Evolutionary conservation across 2,329 filamentous ascomycete genomes (phyloP).

Genomic region (Phyllosticta capitalensis): DNA sequence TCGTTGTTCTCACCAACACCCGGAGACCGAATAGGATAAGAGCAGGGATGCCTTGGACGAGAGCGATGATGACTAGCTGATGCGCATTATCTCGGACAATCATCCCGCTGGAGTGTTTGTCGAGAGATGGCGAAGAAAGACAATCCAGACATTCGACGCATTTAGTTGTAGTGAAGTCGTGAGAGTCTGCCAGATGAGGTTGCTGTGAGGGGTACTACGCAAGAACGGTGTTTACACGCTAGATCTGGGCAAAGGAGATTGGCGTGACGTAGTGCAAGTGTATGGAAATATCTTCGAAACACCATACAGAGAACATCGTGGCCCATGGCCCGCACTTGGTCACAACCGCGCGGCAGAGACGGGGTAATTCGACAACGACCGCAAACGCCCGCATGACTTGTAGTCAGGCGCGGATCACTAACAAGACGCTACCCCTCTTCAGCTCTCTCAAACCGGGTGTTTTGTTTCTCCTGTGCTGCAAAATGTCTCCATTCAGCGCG

Average conservation of each 20-base stretch:
- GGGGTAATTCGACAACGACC: too few relatives aligned
- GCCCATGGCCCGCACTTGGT: not conserved
- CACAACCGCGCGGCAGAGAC: not conserved
- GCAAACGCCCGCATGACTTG: too few relatives aligned
- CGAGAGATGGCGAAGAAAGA: not conserved
- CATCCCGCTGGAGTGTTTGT: not conserved
- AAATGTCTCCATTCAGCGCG: too few relatives aligned
- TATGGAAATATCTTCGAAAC: not conserved
- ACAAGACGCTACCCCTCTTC: not conserved
- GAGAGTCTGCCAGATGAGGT: not conserved
- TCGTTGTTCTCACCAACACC: constrained; percentile 14
- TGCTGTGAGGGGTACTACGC: not conserved
- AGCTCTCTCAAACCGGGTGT: not conserved
- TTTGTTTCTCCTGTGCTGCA: too few relatives aligned
- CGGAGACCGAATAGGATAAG: constrained; percentile 15
- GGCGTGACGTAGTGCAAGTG: not conserved
- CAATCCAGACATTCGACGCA: not conserved
- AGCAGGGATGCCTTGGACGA: constrained; percentile 6
- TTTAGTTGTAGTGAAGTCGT: not conserved
- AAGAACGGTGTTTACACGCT: not conserved
- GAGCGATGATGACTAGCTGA: not conserved
- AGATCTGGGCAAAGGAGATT: not conserved
- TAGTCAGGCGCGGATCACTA: not conserved
- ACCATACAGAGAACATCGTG: not conserved
- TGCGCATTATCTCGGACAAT: not conserved